Base-by-base conservation (phyloP, 371 early-diverging fungal species). In the Coemansia sp. region DNA sequence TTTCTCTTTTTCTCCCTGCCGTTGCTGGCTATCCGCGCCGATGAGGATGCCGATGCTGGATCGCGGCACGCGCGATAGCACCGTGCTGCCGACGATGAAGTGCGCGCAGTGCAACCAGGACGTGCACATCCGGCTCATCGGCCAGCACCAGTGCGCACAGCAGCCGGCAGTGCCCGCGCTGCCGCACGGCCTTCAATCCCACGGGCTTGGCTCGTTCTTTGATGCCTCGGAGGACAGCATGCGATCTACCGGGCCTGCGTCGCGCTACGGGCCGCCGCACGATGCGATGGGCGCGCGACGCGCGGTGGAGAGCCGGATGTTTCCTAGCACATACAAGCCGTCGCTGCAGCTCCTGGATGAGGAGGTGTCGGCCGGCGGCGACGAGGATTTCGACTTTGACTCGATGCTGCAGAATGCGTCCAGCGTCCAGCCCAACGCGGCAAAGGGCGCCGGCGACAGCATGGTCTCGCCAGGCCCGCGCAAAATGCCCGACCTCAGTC, bases 21-120 rank as follows among this genome's bases (percentile, higher is more conserved):
- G 24, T 33, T 48, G 39, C 40, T 42, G n/a, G 34, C 29, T 47
- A 18, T 49, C 32, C 34, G 33, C 42, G 29, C 46, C 32, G 34
- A 63, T 63, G 63, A 47, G 64, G 38, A 59, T 68, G 61, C 50
- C 64, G 40, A 43, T 69, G 60, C 43, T 67, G n/a, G 69, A 69
- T 31, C 74, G 75, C 42, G 51, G 39, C 10, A 31, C 54, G 63
- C 75, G 75, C 11, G 75, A 75, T 40, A 75, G 75, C 67, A 60
- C 72, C 24, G 71, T 62, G 42, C 57, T 75, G 33, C 75, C 75
- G 18, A 75, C 75, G 12, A 75, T 75, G 69, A 70, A 62, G 53
- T 75, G 75, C 52, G 62, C 75, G 16, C 69, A 69, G 61, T 75
- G 75, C 66, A 66, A 66, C 61, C 60, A 71, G 48, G 75, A 75